Evolutionary conservation across 768 basidiomycete genomes (phyloP).

Genomic region (Lactarius indigo): DNA sequence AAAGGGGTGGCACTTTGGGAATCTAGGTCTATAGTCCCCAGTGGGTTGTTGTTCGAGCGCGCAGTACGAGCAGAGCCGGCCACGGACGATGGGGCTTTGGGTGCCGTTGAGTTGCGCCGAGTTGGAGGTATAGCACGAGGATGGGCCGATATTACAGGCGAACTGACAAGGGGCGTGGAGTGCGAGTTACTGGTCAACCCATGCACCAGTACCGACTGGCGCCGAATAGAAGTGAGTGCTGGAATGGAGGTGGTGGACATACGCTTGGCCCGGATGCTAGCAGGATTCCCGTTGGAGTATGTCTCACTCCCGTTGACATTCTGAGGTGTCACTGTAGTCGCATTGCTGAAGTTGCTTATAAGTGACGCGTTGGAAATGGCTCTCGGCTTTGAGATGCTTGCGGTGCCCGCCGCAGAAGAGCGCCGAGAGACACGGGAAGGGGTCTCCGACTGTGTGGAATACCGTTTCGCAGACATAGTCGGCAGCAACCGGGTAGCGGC

Average conservation of each 20-base stretch:
- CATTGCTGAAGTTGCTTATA: constrained; percentile 38
- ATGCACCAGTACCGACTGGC: constrained; percentile 26
- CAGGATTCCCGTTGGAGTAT: constrained; percentile 35
- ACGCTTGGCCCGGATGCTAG: constrained; percentile 36
- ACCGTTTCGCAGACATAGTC: constrained; percentile 19
- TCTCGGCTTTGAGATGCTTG: constrained; percentile 47
- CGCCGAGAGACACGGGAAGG: constrained; percentile 51
- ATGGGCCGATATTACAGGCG: constrained; percentile 30
- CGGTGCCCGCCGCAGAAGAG: constrained; percentile 39
- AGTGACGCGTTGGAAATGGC: constrained; percentile 50
- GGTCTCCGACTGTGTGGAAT: constrained; percentile 46
- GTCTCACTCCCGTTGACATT: constrained; percentile 25
- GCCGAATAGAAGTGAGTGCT: constrained; percentile 25
- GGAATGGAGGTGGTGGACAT: constrained; percentile 30
- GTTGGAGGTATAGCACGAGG: constrained; percentile 23
- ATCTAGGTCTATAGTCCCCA: constrained; percentile 24
- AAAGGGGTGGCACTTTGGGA: constrained; percentile 14
- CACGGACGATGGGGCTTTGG: constrained; percentile 31
- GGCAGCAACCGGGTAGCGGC: not conserved
- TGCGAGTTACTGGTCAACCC: constrained; percentile 29
- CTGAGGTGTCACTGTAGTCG: constrained; percentile 43
- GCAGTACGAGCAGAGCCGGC: constrained; percentile 28
- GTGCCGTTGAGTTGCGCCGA: constrained; percentile 2
- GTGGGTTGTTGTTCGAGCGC: constrained; percentile 29
- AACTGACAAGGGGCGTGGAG: constrained; percentile 28